A percentile compares a stretch with the other conserved stretches of the same genome.
Evolutionary conservation across 257 asterid genomes (phyloP).

Genomic region (Pogostemon cablin): DNA sequence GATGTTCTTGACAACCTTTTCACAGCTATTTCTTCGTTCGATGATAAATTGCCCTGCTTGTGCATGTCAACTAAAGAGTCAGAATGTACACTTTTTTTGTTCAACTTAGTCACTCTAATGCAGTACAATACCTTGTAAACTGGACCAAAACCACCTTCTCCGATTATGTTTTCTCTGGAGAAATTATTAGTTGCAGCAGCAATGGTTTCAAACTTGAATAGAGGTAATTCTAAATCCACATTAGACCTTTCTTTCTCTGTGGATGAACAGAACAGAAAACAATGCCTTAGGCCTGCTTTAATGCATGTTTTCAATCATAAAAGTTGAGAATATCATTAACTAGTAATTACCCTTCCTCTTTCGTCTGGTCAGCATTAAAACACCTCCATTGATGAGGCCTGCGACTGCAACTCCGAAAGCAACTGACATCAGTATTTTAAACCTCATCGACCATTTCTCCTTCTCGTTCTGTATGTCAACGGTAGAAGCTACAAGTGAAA

Average conservation of each 20-base stretch:
- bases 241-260: constrained; percentile 18
- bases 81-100: not conserved
- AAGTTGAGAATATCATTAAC: too few relatives aligned
- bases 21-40: constrained; percentile 43
- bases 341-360: too few relatives aligned
- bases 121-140: constrained; percentile 33
- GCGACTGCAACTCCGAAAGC: too few relatives aligned
- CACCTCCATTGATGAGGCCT: too few relatives aligned
- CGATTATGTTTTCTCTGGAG: constrained; percentile 36
- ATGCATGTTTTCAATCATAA: too few relatives aligned
- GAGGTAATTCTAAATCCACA: constrained; percentile 43
- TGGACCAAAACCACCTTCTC: constrained; percentile 29
- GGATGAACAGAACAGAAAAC: not conserved
- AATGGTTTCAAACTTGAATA: constrained; percentile 30
- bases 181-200: constrained; percentile 41
- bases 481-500: too few relatives aligned
- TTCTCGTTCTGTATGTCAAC: too few relatives aligned
- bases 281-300: not conserved
- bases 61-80: not conserved
- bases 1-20: constrained; percentile 48
- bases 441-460: too few relatives aligned
- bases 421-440: too few relatives aligned
- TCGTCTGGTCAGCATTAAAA: too few relatives aligned
- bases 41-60: constrained; percentile 40
- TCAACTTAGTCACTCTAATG: not conserved